Percentiles rank a stretch among this genome's conserved stretches.
Conservation (phyloP, 192 early-diverging fungal species). For the Backusella luteola region DNA sequence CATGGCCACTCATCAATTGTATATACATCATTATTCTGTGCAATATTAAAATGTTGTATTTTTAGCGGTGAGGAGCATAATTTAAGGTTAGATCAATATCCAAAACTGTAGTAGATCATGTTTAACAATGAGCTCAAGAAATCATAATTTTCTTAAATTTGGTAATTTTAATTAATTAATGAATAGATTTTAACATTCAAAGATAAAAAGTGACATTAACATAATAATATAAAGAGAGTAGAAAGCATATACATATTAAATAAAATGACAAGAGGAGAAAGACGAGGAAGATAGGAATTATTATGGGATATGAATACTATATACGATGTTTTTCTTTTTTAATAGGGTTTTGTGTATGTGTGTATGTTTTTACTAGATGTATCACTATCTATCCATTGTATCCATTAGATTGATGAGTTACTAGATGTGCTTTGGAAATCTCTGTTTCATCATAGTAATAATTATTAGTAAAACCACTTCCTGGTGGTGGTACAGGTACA, state of each 20-base stretch:
- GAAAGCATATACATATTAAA: slow-evolving; percentile 6
- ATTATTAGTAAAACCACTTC: background rate
- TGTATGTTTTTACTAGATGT: background rate
- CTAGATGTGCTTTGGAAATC: background rate
- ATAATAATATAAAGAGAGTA: background rate
- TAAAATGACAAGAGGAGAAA: background rate
- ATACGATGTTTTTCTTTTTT: background rate
- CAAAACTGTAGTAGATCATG: no score
- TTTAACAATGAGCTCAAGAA: no score
- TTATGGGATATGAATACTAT: background rate
- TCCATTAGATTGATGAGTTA: background rate
- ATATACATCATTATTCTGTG: no score
- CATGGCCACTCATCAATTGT: no score
- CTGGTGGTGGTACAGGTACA: background rate
- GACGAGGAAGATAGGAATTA: background rate
- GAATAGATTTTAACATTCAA: background rate
- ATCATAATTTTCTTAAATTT: background rate
- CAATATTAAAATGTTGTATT: no score
- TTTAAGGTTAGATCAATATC: no score
- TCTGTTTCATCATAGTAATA: background rate
- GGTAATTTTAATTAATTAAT: background rate
- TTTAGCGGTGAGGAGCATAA: no score
- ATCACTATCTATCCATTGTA: background rate
- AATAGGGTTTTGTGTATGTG: background rate
- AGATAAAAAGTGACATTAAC: background rate